These are phyloP conservation scores for Furcasterigmium furcatum DNA, from an alignment of 2,329 filamentous ascomycete species.

Conservation along the genomic window DNA sequence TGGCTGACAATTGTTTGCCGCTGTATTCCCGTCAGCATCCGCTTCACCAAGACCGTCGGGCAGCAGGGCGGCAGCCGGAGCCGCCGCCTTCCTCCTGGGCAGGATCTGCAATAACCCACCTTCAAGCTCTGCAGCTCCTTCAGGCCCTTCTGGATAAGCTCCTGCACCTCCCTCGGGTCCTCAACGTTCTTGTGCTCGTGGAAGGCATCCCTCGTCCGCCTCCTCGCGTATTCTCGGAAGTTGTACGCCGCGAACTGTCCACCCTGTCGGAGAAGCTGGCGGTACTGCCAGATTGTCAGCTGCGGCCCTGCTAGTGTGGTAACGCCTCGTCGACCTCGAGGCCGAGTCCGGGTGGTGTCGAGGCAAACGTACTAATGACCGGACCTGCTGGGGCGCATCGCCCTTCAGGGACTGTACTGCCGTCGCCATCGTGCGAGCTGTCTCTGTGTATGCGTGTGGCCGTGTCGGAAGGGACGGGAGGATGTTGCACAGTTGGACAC, in stretches of 20 bases:
- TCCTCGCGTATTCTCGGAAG: conserved; percentile 93
- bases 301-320: no score
- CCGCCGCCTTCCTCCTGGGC: no score
- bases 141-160: conserved; percentile 83
- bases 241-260: conserved; percentile 92
- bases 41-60: not conserved
- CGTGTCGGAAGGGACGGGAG: not conserved
- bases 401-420: conserved; percentile 37
- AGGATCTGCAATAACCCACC: conserved; percentile 51
- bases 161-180: conserved; percentile 77
- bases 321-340: no score
- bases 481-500: not conserved
- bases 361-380: conserved; percentile 47
- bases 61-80: no score
- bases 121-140: conserved; percentile 87
- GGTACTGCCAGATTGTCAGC: conserved; percentile 60
- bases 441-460: not conserved
- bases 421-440: conserved; percentile 12
- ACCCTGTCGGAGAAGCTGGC: conserved; percentile 83
- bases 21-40: conserved; percentile 42
- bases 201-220: conserved; percentile 88
- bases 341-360: no score
- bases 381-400: conserved; percentile 54
- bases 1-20: conserved; percentile 93
- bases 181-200: conserved; percentile 71